These are phyloP conservation scores for Paraglomus brasilianum DNA, from an alignment of 192 early-diverging fungal species.

Conservation along the genomic window DNA sequence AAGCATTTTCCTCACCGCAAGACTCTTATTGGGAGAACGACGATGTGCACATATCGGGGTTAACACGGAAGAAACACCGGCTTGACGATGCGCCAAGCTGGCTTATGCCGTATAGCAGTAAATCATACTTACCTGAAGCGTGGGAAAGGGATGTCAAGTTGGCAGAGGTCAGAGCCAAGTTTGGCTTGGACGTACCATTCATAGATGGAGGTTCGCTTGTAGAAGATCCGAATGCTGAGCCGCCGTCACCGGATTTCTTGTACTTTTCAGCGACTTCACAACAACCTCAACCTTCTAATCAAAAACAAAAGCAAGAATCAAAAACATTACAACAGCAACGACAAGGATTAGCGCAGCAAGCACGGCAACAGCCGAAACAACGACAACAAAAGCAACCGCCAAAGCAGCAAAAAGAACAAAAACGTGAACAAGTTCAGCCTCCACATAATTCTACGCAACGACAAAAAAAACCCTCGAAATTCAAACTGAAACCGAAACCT, in stretches of 20 bases:
- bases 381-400: conserved; percentile 4
- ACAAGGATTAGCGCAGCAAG: conserved; percentile 11
- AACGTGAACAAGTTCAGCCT: background rate
- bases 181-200: too few relatives aligned
- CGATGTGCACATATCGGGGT: too few relatives aligned
- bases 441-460: background rate
- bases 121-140: too few relatives aligned
- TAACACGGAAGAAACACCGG: too few relatives aligned
- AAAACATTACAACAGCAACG: background rate
- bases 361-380: conserved; percentile 19
- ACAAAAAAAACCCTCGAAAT: background rate
- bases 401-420: conserved; percentile 8
- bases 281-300: conserved; percentile 4
- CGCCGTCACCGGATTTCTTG: conserved; percentile 36
- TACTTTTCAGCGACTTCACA: conserved; percentile 16
- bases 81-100: too few relatives aligned
- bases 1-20: too few relatives aligned
- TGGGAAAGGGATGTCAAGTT: too few relatives aligned
- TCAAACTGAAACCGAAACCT: conserved; percentile 22
- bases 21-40: too few relatives aligned
- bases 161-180: too few relatives aligned
- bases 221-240: background rate
- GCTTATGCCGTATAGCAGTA: too few relatives aligned
- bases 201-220: too few relatives aligned
- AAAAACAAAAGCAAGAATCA: background rate